Conservation (phyloP, 495 filamentous ascomycete species). For the Trypethelium eluteriae region DNA sequence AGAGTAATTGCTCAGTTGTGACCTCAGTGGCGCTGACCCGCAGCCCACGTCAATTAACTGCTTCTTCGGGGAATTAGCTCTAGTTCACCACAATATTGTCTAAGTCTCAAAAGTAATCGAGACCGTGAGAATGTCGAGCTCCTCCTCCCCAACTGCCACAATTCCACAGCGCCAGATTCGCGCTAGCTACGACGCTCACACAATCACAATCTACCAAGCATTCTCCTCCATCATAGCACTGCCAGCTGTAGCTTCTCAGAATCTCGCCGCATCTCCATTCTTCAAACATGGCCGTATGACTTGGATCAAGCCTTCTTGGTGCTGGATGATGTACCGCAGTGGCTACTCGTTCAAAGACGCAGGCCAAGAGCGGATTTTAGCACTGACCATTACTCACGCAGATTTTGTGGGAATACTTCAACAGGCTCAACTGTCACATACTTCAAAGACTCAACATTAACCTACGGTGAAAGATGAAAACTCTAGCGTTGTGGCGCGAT, state of each 20-base stretch:
- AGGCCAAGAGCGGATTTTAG: too few relatives aligned
- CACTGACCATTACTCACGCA: too few relatives aligned
- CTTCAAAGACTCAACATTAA: too few relatives aligned
- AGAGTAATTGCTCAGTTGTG: too few relatives aligned
- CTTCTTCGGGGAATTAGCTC: too few relatives aligned
- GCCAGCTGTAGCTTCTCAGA: conserved; percentile 46
- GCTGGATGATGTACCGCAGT: conserved; percentile 53
- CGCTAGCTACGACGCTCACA: conserved; percentile 40
- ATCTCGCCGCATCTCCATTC: conserved; percentile 43
- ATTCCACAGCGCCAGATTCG: conserved; percentile 42
- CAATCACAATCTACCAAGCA: conserved; percentile 59
- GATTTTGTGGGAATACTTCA: too few relatives aligned
- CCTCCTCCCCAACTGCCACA: not conserved
- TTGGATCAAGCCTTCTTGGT: conserved; percentile 60
- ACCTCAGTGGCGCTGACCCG: too few relatives aligned
- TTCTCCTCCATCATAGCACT: conserved; percentile 48
- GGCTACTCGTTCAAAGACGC: conserved; percentile 28
- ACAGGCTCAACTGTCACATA: too few relatives aligned
- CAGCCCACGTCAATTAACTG: too few relatives aligned
- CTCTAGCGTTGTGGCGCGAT: not conserved
- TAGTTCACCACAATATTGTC: too few relatives aligned
- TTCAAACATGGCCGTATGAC: conserved; percentile 54
- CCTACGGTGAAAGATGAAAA: not conserved
- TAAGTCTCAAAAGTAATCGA: too few relatives aligned
- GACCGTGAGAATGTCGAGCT: not conserved